Conservation (phyloP, 257 asterid genomes). For the Verbena officinalis region DNA sequence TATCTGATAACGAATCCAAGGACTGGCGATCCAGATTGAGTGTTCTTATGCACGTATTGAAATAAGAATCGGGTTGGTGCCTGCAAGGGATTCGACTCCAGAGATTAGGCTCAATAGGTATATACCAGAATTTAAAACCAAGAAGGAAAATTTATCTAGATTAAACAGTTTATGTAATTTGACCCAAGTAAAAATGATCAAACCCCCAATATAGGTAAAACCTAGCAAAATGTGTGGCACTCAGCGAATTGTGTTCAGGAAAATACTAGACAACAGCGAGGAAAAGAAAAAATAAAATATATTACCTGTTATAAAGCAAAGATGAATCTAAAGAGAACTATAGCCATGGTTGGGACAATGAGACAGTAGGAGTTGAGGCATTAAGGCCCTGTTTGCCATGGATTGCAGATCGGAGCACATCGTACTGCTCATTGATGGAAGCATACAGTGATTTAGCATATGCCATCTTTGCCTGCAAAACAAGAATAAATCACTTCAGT, state of each 20-base stretch:
- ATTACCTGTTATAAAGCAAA: background rate
- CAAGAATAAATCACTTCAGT: slow-evolving; percentile 6
- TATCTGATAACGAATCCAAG: background rate
- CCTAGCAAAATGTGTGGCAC: background rate
- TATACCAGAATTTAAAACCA: no score
- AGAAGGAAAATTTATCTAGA: no score
- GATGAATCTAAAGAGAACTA: background rate
- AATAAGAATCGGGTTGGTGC: background rate
- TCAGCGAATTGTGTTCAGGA: background rate
- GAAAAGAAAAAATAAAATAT: background rate
- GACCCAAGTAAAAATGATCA: background rate
- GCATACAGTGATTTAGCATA: slow-evolving; percentile 55
- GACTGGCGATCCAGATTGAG: background rate
- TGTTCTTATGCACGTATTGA: background rate
- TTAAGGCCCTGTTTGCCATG: slow-evolving; percentile 71
- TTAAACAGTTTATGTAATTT: no score
- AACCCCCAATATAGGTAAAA: background rate
- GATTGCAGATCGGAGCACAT: slow-evolving; percentile 71
- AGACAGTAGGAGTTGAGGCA: slow-evolving; percentile 65
- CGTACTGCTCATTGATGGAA: slow-evolving; percentile 69
- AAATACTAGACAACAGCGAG: background rate
- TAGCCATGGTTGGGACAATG: slow-evolving; percentile 82
- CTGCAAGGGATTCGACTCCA: background rate
- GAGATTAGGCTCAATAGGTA: background rate
- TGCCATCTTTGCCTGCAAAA: slow-evolving; percentile 66